Base-by-base conservation (phyloP, 2,329 filamentous ascomycete species). In the Sclerotinia trifoliorum region DNA sequence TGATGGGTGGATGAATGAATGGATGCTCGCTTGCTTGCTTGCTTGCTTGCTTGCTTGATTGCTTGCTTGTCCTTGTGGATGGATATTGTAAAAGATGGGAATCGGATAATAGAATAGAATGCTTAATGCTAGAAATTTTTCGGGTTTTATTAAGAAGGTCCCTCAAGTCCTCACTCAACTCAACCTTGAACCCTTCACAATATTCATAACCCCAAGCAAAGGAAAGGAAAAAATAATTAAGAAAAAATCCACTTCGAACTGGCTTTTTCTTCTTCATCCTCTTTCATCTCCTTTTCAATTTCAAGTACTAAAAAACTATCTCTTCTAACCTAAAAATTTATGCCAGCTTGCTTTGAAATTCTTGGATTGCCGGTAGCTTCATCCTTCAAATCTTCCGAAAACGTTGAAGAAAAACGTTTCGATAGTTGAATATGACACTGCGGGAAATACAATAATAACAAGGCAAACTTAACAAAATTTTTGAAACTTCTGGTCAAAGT, bases 141-240 rank as follows among this genome's bases (percentile, higher is more conserved):
- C 10, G 29, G 52, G 2, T 17, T 32, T 55, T 35, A 19, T 55
- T 35, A 19, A 49, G 42, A 44, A 44, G 15, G 15, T 56, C 17
- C 54, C 54, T 15, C n/a, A 15, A 13, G 0, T 10, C 10, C 10
- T 17, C 39, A n/a, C 39, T 42, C 39, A 42, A 42, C 13, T 42
- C 29, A 62, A 62, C 46, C 46, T 39, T 62, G 58, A 62, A 62
- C 44, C 58, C 46, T 49, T 62, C 58, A 51, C n/a, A 24, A 42
- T 15, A 42, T 42, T 42, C 39, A 42, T 42, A 42, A 39, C 11
- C 49, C 49, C 49, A 52, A 26, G 24, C 49, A 52, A 52, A 56
- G 39, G 4, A 42, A 42, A 35, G 35, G 5, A 42, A 42, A 42
- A 42, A 15, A 42, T 42, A 7, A n/a, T n/a, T 21, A n/a, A n/a